Conservation (phyloP, 441 rosid genomes). For the Raphanus hybrid region DNA sequence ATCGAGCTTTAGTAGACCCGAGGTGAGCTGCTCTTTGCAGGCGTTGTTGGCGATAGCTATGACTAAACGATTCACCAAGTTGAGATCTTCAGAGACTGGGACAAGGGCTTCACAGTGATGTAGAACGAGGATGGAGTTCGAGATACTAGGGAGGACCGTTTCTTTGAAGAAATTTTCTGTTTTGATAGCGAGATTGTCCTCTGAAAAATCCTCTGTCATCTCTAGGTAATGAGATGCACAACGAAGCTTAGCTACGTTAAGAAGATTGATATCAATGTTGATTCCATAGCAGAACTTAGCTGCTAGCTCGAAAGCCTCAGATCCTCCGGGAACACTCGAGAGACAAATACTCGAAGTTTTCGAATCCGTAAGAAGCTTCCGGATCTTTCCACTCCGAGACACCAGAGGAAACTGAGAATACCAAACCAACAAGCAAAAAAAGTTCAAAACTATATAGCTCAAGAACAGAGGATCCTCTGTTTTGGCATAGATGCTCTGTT, state of each 20-base stretch:
- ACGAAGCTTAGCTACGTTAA: conserved; percentile 71
- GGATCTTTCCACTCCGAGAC: conserved; percentile 84
- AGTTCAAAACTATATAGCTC: too few relatives aligned
- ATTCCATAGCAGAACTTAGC: conserved; percentile 96
- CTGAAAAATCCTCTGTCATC: conserved; percentile 85
- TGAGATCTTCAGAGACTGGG: conserved; percentile 79
- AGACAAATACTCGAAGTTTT: conserved; percentile 66
- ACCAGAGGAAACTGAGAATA: conserved; percentile 80
- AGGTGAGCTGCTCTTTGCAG: conserved; percentile 94
- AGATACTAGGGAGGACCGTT: conserved; percentile 66
- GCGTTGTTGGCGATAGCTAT: conserved; percentile 81
- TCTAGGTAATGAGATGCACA: conserved; percentile 85
- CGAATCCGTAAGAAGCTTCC: conserved; percentile 67
- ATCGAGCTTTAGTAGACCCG: conserved; percentile 68
- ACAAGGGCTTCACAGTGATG: conserved; percentile 73
- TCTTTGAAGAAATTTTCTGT: conserved; percentile 71
- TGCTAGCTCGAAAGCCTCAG: conserved; percentile 88
- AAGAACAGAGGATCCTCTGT: too few relatives aligned
- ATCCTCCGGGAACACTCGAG: conserved; percentile 72
- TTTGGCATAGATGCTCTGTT: too few relatives aligned
- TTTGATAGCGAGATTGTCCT: conserved; percentile 70
- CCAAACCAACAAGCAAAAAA: conserved; percentile 2
- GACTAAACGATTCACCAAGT: conserved; percentile 68
- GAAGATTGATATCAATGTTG: conserved; percentile 64
- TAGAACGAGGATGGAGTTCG: conserved; percentile 70